Evolutionary conservation across 2,329 filamentous ascomycete genomes (phyloP), one percentile per base, ranked within the genome.

Genomic region (Colletotrichum shisoi): DNA sequence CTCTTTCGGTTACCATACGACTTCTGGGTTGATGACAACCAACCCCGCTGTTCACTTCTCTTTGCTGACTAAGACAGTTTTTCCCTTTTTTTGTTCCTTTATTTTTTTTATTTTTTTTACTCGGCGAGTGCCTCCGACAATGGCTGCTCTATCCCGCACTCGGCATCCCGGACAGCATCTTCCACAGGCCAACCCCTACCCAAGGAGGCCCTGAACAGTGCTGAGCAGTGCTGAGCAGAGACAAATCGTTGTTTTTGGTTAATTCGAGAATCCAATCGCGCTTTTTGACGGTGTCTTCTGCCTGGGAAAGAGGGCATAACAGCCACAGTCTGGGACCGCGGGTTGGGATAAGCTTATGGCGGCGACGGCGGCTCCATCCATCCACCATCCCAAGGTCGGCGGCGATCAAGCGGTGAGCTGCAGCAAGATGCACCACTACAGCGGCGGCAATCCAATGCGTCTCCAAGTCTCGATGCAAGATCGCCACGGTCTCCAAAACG

Each of bases 401-500:
- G 27, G 51, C 53, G 59, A 45, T 66, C 51, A 58, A 66, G 63
- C 58, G 51, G 49, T 62, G 63, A 66, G 63, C 27, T 62, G 51
- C 44, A 62, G 63, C 37, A 19, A 40, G 57, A 46, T 42, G 19
- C 48, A 46, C 27, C 40, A 13, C 24, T 17, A 44, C 24, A 53
- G 27, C 34, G 17, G 31, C 48, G 17, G 31, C 42, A 19, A 53
- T 40, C 27, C 31, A 57, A 52, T 31, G 37, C 31, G 51, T 7
- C 51, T 24, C 48, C n/a, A 19, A 21, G 31, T 15, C 46, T 27
- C 42, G 57, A 11, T 46, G 13, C 45, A 39, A 21, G 3, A 15
- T 21, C 13, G 12, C n/a, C 42, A 46, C 19, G 40, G 8, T 13
- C 17, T 9, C 37, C 52, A 21, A 37, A 48, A 31, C 17, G 9